phyloP scores from a whole-genome alignment of 106 monocot genomes.

The Allium sativum region DNA sequence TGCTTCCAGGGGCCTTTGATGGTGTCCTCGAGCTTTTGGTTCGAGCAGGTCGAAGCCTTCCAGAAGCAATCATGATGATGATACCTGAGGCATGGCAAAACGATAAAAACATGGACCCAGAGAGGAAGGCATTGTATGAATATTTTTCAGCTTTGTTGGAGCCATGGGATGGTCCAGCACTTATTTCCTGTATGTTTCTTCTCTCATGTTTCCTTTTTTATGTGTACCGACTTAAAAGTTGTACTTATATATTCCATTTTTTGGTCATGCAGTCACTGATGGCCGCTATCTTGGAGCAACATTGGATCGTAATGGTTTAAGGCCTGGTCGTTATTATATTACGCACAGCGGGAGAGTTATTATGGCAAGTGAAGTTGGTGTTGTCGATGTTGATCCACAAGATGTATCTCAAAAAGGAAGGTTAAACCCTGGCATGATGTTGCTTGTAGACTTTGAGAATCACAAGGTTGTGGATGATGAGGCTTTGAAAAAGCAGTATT shows the following conservation, averaged over 20 bases:
- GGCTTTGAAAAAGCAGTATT: conserved; percentile 84
- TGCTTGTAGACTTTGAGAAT: conserved; percentile 94
- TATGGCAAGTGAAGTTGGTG: conserved; percentile 99
- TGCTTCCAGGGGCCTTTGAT: conserved; percentile 79
- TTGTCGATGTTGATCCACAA: conserved; percentile 86
- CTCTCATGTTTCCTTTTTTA: no score
- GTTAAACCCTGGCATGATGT: conserved; percentile 99
- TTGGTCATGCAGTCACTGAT: conserved; percentile 66
- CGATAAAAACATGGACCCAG: conserved; percentile 92
- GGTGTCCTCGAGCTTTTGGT: conserved; percentile 92
- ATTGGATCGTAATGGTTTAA: conserved; percentile 90
- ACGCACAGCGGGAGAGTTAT: conserved; percentile 84
- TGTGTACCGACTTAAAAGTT: no score
- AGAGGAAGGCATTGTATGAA: conserved; percentile 88
- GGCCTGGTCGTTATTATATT: conserved; percentile 92
- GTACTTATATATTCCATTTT: no score
- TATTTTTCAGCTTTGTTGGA: conserved; percentile 97
- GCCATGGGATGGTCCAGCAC: conserved; percentile 99
- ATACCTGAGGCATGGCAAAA: conserved; percentile 99
- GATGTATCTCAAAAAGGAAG: conserved; percentile 88
- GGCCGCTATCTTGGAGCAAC: conserved; percentile 98
- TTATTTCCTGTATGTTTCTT: conserved; percentile 70
- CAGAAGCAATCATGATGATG: conserved; percentile 99
- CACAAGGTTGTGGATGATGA: conserved; percentile 94
- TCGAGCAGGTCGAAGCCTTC: conserved; percentile 86